These are phyloP conservation scores for Solanum chacoense DNA, from an alignment of 305 asterid species.

Conservation along the genomic window DNA sequence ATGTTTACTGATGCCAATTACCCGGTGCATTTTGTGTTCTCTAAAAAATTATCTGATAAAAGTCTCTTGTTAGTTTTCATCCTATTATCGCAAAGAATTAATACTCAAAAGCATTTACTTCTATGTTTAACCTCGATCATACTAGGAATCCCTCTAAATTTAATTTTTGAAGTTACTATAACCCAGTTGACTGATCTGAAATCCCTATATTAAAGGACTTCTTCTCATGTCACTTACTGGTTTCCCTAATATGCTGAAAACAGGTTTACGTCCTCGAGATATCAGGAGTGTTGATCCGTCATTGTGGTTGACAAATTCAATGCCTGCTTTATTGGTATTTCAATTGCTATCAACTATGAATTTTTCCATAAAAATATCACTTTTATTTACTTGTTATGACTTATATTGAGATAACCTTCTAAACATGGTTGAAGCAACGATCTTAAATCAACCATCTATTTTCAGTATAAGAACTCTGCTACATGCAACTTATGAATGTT, in stretches of 20 bases:
- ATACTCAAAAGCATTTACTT: neutral
- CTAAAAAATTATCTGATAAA: neutral
- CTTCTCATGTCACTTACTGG: neutral
- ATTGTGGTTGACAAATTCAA: constrained; percentile 90
- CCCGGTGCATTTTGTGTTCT: neutral
- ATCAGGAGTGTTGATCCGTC: constrained; percentile 98
- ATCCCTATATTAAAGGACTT: neutral
- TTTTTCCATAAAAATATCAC: neutral
- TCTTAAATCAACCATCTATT: neutral
- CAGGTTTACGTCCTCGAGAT: constrained; percentile 98
- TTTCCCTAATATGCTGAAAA: neutral
- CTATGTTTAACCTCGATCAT: neutral
- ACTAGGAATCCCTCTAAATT: neutral
- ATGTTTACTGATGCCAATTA: neutral
- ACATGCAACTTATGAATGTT: neutral
- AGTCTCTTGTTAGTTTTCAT: neutral
- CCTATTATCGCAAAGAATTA: neutral
- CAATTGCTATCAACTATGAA: neutral
- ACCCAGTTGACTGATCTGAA: neutral
- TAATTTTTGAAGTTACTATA: neutral
- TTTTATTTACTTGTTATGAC: neutral
- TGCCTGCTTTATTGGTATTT: constrained; percentile 87
- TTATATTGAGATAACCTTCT: neutral
- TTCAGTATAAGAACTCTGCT: neutral
- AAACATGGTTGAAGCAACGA: neutral